Evolutionary conservation across 1,284 basidiomycete genomes (phyloP), one percentile per base, ranked within the genome.

Genomic region (Cystobasidium slooffiae): DNA sequence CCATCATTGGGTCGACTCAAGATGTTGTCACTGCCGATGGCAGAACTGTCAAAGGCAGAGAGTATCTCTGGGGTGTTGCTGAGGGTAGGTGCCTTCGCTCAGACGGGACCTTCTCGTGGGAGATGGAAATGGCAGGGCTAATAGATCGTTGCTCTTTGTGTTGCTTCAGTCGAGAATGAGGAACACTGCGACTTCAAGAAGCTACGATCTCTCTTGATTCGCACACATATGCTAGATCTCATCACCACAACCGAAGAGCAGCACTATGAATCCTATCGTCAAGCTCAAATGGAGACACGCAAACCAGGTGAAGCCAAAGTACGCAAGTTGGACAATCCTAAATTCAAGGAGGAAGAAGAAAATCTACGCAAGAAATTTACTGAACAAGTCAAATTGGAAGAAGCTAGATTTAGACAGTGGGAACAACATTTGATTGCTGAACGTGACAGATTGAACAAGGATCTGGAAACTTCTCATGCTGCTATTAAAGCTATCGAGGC

Each of bases 271-370:
- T 92, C 92, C 83, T 99, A 99, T 87, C 89, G 96, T 75, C 93
- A 97, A 82, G 88, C 93, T 78, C 97, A 99, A 86, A 98, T 99
- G 97, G 97, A 99, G 87, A 98, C 96, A 20, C 90, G 97, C 85
- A 99, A 99, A 85, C 97, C 95, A 79, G 96, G 96, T 79, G 97
- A 99, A 84, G 90, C 94, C 79, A 98, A 98, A 86, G 93, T 97
- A 80, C 96, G 94, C 88, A 98, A 97, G 86, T 87, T 95, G 78
- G 96, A 99, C 85, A 99, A 99, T 84, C 97, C 97, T 80, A 98
- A 98, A 85, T 99, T 97, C 89, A 96, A 96, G 86, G 97, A 99
- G 84, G 96, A 99, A 84, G 96, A 99, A 83, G 96, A 99, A 84
- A 87, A 75, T 77, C 88, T 99, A 77, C 87, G 96, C 81, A 97